These are phyloP conservation scores for Xylariaceae sp. DNA, from an alignment of 2,329 filamentous ascomycete genomes.

Conservation along the genomic window DNA sequence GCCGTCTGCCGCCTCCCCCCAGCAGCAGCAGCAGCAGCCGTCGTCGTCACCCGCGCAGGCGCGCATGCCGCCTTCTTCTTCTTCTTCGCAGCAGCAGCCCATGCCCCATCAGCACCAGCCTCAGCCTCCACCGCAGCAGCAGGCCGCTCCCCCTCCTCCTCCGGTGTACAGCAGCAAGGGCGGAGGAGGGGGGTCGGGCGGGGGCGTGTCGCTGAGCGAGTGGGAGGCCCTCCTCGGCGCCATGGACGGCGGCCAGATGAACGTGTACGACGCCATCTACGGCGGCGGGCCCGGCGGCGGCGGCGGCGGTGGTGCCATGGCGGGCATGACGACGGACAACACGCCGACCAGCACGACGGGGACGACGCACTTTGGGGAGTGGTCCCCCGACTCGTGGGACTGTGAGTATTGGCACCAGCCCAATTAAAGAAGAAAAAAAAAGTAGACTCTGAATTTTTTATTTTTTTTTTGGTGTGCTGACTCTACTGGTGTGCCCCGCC, in stretches of 20 bases:
- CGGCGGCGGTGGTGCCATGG: no score
- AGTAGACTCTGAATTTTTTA: no score
- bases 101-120: constrained; percentile 8
- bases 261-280: constrained; percentile 80
- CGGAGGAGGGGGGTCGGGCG: constrained; percentile 22
- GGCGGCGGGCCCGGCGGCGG: no score
- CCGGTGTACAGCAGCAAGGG: constrained; percentile 33
- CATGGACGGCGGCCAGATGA: constrained; percentile 71
- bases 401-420: no score
- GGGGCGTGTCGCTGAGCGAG: constrained; percentile 54
- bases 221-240: constrained; percentile 78
- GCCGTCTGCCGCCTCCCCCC: no score
- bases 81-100: no score
- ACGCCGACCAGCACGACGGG: constrained; percentile 34
- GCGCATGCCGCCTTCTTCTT: constrained; percentile 30
- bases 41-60: constrained; percentile 40
- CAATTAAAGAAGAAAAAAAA: no score
- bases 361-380: constrained; percentile 32
- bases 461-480: no score
- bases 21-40: constrained; percentile 41
- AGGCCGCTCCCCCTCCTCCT: constrained; percentile 8
- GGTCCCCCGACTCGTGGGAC: constrained; percentile 53
- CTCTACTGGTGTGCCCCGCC: no score
- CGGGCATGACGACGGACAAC: constrained; percentile 39
- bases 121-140: constrained; percentile 18